Evolutionary conservation across 768 basidiomycete genomes (phyloP).

Genomic region (Pholiota conissans): DNA sequence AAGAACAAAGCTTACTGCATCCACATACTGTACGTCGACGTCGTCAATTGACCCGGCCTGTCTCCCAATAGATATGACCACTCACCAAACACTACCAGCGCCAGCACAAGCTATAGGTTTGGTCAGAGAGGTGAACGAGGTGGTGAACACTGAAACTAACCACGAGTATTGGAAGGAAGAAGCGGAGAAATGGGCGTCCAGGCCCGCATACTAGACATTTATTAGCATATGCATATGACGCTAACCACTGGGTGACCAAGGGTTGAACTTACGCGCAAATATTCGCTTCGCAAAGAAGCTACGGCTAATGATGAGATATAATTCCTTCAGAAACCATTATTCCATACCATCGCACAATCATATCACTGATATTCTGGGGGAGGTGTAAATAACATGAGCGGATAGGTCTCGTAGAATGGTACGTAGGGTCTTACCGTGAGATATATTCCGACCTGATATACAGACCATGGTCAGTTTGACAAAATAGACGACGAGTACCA

Average conservation of each 20-base stretch:
- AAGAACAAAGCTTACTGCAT: neutral
- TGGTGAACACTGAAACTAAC: slow-evolving; percentile 5
- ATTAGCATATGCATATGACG: too few relatives aligned
- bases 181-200: slow-evolving; percentile 9
- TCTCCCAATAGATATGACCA: neutral
- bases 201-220: slow-evolving; percentile 20
- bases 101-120: neutral
- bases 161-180: slow-evolving; percentile 17
- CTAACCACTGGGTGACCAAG: too few relatives aligned
- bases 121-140: neutral
- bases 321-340: neutral
- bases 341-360: slow-evolving; percentile 20
- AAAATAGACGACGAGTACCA: neutral
- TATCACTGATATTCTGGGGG: slow-evolving; percentile 20
- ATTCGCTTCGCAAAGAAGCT: slow-evolving; percentile 24
- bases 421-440: slow-evolving; percentile 16
- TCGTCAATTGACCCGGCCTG: neutral
- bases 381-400: neutral
- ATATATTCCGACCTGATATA: slow-evolving; percentile 18
- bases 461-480: neutral
- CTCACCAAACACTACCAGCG: neutral
- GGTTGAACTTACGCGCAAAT: slow-evolving; percentile 13
- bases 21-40: neutral
- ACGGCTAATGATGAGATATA: neutral
- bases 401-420: neutral